Percentiles rank a stretch among this genome's conserved stretches.
Evolutionary conservation across 345 rosid genomes (phyloP).

Genomic region (Aquilaria malaccensis): DNA sequence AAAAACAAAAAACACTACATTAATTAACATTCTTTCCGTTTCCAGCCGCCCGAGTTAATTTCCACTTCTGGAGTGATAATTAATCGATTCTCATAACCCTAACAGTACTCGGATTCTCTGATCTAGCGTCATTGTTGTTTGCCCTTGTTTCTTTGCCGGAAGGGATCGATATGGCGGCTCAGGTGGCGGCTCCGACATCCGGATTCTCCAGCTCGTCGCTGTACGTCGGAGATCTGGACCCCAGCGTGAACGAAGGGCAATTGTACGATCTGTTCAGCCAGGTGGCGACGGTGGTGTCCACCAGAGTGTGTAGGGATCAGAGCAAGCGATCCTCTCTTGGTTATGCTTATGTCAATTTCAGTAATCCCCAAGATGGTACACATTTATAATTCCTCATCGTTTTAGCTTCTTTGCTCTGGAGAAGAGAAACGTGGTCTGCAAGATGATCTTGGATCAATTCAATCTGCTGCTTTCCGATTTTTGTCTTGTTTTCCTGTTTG

Average conservation of each 20-base stretch:
- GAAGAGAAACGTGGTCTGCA: too few relatives aligned
- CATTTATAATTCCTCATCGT: background rate
- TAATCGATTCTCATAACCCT: too few relatives aligned
- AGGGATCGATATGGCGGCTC: constrained; percentile 19
- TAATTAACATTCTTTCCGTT: constrained; percentile 11
- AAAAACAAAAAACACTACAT: background rate
- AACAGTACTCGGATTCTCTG: too few relatives aligned
- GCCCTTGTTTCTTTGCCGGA: background rate
- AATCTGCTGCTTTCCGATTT: background rate
- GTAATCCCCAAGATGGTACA: constrained; percentile 48
- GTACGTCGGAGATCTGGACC: constrained; percentile 66
- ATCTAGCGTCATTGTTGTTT: background rate
- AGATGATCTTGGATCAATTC: background rate
- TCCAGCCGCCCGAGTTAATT: too few relatives aligned
- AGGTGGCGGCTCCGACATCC: constrained; percentile 5
- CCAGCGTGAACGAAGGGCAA: constrained; percentile 40
- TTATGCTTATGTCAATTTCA: constrained; percentile 63
- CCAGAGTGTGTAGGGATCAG: constrained; percentile 65
- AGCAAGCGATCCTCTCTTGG: constrained; percentile 45
- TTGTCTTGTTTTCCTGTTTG: background rate
- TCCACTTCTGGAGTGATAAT: too few relatives aligned
- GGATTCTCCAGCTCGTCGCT: constrained; percentile 37
- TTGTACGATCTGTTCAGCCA: constrained; percentile 46
- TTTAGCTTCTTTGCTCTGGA: too few relatives aligned
- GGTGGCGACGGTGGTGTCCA: constrained; percentile 37